phyloP scores from a whole-genome alignment of 805 yeast genomes.

The Sugiyamaella qingdaonensis region DNA sequence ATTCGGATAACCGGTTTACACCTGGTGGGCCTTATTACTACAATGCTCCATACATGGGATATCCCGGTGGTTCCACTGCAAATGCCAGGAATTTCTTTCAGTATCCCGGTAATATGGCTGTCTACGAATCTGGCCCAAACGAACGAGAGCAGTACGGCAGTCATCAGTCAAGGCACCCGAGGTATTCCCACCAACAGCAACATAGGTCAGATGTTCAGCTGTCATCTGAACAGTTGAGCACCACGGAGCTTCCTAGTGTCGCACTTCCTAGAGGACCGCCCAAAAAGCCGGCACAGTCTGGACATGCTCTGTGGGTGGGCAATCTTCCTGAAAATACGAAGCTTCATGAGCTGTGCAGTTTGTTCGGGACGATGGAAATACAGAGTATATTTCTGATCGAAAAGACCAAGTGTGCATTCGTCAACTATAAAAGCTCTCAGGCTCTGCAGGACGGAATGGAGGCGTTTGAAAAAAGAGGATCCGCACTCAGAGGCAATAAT shows the following conservation, averaged over 20 bases:
- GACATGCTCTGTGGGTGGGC: constrained; percentile 46
- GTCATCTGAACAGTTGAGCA: not conserved
- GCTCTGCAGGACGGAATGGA: constrained; percentile 32
- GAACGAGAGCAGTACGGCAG: too few relatives aligned
- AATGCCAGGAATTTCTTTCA: too few relatives aligned
- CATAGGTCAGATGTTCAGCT: too few relatives aligned
- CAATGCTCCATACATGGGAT: not conserved
- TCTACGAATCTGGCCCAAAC: too few relatives aligned
- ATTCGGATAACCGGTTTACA: not conserved
- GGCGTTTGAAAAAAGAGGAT: constrained; percentile 28
- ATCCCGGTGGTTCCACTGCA: not conserved
- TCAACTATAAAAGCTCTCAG: constrained; percentile 32
- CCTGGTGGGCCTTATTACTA: not conserved
- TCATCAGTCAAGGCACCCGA: too few relatives aligned
- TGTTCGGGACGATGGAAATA: constrained; percentile 36
- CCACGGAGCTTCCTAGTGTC: not conserved
- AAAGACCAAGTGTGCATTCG: constrained; percentile 41
- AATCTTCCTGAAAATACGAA: constrained; percentile 36
- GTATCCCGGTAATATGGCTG: too few relatives aligned
- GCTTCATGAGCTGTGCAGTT: constrained; percentile 33
- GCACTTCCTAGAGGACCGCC: constrained; percentile 36
- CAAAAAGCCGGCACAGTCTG: constrained; percentile 37
- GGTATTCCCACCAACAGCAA: too few relatives aligned
- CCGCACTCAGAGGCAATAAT: constrained; percentile 31
- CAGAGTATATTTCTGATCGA: constrained; percentile 38